A percentile compares a stretch with the other conserved stretches of the same genome.
phyloP scores from a whole-genome alignment of 768 basidiomycete genomes.

The Hygrocybe coccinea region DNA sequence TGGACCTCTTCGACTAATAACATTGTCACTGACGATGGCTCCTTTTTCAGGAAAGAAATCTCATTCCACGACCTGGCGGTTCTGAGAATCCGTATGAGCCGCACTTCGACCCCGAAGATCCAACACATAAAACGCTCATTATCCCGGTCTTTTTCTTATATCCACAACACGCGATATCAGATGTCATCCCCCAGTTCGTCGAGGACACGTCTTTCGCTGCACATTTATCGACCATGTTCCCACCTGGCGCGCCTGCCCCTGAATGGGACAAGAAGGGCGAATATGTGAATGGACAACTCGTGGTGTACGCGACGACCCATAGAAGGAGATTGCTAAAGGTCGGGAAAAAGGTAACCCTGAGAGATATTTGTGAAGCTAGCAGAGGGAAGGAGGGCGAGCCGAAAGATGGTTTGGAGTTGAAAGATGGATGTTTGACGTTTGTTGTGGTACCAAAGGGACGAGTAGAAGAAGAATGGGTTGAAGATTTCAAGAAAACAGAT shows the following conservation, averaged over 20 bases:
- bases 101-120: constrained; percentile 62
- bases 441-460: constrained; percentile 72
- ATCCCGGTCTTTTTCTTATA: constrained; percentile 92
- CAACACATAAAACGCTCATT: constrained; percentile 55
- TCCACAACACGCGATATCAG: constrained; percentile 84
- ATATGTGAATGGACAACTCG: constrained; percentile 60
- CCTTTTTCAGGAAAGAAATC: constrained; percentile 60
- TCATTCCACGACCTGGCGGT: constrained; percentile 54
- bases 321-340: constrained; percentile 79
- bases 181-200: constrained; percentile 80
- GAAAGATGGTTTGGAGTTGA: constrained; percentile 77
- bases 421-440: constrained; percentile 77
- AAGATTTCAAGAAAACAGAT: constrained; percentile 60
- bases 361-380: constrained; percentile 65
- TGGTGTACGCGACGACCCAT: constrained; percentile 79
- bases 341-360: constrained; percentile 83
- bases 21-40: not conserved
- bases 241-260: constrained; percentile 57
- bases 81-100: constrained; percentile 56
- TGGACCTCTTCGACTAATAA: not conserved
- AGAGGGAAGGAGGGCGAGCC: constrained; percentile 54
- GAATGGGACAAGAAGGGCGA: constrained; percentile 72
- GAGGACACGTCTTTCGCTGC: constrained; percentile 80
- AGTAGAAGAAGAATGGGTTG: constrained; percentile 79
- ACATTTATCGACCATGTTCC: constrained; percentile 80